Conservation (phyloP, 169 alveolate species). For the Cyclospora cayetanensis region DNA sequence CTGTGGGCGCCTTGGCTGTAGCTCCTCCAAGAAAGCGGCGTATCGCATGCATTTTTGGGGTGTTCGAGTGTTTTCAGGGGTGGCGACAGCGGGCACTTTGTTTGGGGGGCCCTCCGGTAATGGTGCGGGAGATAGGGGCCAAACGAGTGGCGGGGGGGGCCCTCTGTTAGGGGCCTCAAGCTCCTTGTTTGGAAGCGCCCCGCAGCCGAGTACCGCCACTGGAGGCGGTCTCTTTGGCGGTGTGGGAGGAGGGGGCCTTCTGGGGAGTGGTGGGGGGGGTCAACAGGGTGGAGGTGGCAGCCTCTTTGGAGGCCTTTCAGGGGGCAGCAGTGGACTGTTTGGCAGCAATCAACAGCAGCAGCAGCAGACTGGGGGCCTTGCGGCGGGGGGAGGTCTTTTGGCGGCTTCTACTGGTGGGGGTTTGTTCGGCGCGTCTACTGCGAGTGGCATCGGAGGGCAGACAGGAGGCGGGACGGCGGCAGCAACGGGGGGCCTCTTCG, state of each 20-base stretch:
- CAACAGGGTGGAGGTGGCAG: neutral
- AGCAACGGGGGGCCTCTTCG: slow-evolving; percentile 20
- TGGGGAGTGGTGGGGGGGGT: neutral
- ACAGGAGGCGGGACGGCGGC: neutral
- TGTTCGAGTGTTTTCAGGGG: neutral
- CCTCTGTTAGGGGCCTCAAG: no score
- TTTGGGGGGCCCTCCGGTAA: no score
- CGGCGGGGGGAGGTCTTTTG: slow-evolving; percentile 24
- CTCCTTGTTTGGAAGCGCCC: slow-evolving; percentile 3
- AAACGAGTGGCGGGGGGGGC: no score
- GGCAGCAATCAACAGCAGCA: no score
- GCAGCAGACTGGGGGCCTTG: slow-evolving; percentile 36
- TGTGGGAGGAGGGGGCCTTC: slow-evolving; percentile 41
- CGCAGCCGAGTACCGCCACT: neutral
- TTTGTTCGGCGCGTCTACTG: slow-evolving; percentile 5
- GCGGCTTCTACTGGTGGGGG: slow-evolving; percentile 28
- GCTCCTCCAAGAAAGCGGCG: no score
- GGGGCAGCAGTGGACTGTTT: slow-evolving; percentile 39
- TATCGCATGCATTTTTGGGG: neutral
- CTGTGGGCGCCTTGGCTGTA: neutral
- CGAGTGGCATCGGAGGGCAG: neutral
- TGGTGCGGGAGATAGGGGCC: no score
- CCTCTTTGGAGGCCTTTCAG: neutral
- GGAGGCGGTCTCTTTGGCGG: neutral
- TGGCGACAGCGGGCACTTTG: no score